Evolutionary conservation across 1,284 basidiomycete genomes (phyloP).

Genomic region (Exobasidium rhododendri): DNA sequence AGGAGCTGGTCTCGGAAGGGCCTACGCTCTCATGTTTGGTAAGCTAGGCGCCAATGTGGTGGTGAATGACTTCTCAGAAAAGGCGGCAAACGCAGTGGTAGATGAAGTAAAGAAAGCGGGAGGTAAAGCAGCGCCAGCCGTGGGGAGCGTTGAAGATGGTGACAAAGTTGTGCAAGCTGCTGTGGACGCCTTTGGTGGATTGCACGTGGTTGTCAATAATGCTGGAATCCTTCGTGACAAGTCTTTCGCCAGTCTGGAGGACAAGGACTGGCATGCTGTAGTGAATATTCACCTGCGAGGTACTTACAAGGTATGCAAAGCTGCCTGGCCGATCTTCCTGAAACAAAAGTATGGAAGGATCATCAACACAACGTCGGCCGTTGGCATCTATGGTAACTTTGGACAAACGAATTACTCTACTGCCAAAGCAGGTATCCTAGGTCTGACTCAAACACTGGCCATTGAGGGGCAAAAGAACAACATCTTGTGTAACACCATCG

Average conservation of each 20-base stretch:
- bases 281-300: conserved; percentile 76
- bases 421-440: conserved; percentile 90
- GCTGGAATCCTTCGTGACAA: conserved; percentile 86
- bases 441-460: conserved; percentile 80
- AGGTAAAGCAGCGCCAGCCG: conserved; percentile 78
- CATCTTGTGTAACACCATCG: conserved; percentile 85
- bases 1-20: conserved; percentile 68
- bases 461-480: conserved; percentile 85
- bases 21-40: conserved; percentile 86
- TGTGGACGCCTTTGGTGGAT: conserved; percentile 78
- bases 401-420: conserved; percentile 76
- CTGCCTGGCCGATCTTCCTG: conserved; percentile 94
- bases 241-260: conserved; percentile 82
- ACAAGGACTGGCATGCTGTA: conserved; percentile 92
- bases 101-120: conserved; percentile 82
- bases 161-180: conserved; percentile 85
- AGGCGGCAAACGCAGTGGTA: conserved; percentile 77
- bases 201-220: conserved; percentile 87
- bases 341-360: conserved; percentile 97
- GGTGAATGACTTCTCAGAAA: conserved; percentile 89
- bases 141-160: conserved; percentile 85
- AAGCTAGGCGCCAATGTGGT: conserved; percentile 91
- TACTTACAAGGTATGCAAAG: conserved; percentile 68
- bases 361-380: conserved; percentile 86
- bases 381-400: conserved; percentile 89